Base-by-base conservation (phyloP, 139 green algal species). In the Picochlorum sp. region DNA sequence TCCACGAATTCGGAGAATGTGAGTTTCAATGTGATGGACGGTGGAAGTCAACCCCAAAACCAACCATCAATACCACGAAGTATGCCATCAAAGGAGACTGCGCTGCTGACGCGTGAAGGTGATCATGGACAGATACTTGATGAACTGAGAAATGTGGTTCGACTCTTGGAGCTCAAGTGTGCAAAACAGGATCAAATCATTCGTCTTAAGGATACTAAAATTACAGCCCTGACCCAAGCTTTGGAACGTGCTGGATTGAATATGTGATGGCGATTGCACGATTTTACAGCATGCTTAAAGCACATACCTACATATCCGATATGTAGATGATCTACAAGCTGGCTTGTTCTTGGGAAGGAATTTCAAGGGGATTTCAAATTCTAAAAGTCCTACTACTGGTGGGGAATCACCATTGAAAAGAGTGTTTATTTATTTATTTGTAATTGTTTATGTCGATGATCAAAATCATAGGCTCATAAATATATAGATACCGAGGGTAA, bases 161-260 rank as follows among this genome's bases (percentile, higher is more conserved):
- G 88, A 79, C 87, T 95, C 33, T 71, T 96, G 10, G 81, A 93
- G 55, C 85, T 78, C 26, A 96, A 96, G 63, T 75, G 89, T 13
- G 64, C 74, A 40, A 96, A 95, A 73, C 78, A 95, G 60, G 89
- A 96, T 79, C 83, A 95, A 76, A 71, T 96, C 45, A 55, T 82
- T n/a, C 56, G 56, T 65, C 76, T 96, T 1, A 96, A 96, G 68
- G 89, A 96, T 63, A 80, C 80, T 9, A 96, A 95, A 72, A 90
- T 96, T 3, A 73, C 89, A 56, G 87, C 81, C 2, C 70, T 95
- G 53, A 70, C 83, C 63, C 64, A 65, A 7, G 83, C 84, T 56
- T 69, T 94, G 58, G 65, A 79, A 54, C 70, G 63, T 25, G 74
- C 72, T 14, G 79, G 80, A 9, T 18, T 59, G 1, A 59, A 33